Evolutionary conservation across 441 rosid genomes (phyloP).

Genomic region (Corymbia calophylla): DNA sequence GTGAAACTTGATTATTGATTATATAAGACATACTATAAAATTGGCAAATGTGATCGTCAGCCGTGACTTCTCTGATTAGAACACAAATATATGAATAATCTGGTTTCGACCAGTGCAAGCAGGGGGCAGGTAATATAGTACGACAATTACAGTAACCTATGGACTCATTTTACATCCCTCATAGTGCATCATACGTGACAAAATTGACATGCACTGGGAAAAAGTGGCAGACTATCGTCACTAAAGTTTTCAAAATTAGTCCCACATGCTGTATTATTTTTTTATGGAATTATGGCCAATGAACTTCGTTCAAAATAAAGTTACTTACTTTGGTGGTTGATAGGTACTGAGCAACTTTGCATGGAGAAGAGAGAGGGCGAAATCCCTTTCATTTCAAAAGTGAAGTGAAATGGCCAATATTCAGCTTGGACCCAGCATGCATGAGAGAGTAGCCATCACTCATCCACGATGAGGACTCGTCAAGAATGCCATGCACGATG

Average conservation of each 20-base stretch:
- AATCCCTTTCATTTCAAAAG: not conserved
- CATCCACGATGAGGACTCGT: not conserved
- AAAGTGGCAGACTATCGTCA: not conserved
- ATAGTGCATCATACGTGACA: not conserved
- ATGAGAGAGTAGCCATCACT: not conserved
- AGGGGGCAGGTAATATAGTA: not conserved
- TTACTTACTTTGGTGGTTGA: not conserved
- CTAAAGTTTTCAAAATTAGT: not conserved
- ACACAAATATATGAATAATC: not conserved
- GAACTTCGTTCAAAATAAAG: not conserved
- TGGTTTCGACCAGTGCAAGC: not conserved
- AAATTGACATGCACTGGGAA: not conserved
- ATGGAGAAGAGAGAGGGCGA: not conserved
- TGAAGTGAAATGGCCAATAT: not conserved
- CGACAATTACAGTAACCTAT: not conserved
- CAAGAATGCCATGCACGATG: not conserved
- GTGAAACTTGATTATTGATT: not conserved
- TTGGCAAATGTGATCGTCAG: not conserved
- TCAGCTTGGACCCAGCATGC: not conserved
- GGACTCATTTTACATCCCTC: not conserved
- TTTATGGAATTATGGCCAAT: not conserved
- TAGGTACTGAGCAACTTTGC: not conserved
- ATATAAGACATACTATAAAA: not conserved
- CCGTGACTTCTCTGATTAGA: not conserved
- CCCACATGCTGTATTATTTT: not conserved